Percentiles rank a stretch among this genome's conserved stretches.
These are phyloP conservation scores for Aspergillus eucalypticola DNA, from an alignment of 2,329 filamentous ascomycete genomes.

Conservation along the genomic window DNA sequence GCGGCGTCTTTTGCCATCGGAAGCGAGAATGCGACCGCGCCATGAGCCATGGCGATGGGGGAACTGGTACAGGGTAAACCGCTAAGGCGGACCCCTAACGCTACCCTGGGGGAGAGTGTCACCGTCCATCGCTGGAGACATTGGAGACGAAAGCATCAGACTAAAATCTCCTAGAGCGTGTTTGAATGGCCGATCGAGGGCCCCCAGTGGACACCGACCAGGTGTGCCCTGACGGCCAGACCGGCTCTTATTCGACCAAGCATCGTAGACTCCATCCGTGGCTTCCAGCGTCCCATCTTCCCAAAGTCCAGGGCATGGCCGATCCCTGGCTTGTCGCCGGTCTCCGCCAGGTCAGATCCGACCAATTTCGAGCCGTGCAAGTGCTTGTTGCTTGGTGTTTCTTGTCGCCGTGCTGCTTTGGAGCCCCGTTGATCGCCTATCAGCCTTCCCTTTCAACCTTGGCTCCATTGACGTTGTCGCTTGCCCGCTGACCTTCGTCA, in stretches of 20 bases:
- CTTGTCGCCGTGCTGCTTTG: constrained; percentile 4
- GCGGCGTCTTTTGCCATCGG: too few species aligned
- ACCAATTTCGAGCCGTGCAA: constrained; percentile 9
- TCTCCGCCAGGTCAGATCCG: constrained; percentile 7
- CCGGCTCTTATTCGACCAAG: constrained; percentile 2
- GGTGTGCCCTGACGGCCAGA: constrained; percentile 5
- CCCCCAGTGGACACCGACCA: constrained; percentile 1
- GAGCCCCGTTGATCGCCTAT: constrained; percentile 11
- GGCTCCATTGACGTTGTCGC: constrained; percentile 7
- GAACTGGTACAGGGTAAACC: not conserved
- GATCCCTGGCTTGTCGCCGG: constrained; percentile 7
- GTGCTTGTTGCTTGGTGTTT: constrained; percentile 1
- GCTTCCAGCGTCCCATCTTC: not conserved
- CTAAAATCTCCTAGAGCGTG: constrained; percentile 4
- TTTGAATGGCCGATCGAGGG: constrained; percentile 3
- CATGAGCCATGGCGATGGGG: not conserved
- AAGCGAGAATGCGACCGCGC: not conserved
- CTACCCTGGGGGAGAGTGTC: constrained; percentile 9
- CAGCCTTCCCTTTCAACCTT: constrained; percentile 9
- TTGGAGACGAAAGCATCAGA: not conserved
- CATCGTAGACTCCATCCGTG: constrained; percentile 1
- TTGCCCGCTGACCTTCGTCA: constrained; percentile 7
- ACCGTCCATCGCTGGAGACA: not conserved
- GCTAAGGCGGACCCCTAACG: constrained; percentile 3
- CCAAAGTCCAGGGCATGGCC: not conserved